Percentiles rank a stretch among this genome's conserved stretches.
Conservation (phyloP, 345 rosid species). For the Zanthoxylum bungeanum region DNA sequence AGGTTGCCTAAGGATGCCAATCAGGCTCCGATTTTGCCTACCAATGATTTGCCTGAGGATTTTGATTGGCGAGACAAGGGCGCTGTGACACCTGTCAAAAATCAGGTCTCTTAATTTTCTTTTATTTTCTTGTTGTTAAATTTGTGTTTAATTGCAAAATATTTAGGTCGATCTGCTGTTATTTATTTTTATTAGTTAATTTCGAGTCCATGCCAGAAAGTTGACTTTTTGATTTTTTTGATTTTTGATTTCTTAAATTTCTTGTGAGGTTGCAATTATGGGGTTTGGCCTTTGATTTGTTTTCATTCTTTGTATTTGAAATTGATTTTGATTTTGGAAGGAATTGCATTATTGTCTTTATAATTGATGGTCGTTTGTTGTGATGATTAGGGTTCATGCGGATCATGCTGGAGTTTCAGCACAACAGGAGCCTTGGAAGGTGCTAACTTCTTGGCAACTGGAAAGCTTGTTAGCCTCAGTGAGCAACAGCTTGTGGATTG, state of each 20-base stretch:
- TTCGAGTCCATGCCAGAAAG: neutral
- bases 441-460: constrained; percentile 84
- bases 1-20: constrained; percentile 73
- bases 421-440: constrained; percentile 97
- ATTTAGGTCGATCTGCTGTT: no score
- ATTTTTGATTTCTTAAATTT: neutral
- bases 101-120: constrained; percentile 48
- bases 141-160: no score
- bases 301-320: neutral
- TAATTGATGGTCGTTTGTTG: constrained; percentile 2
- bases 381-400: constrained; percentile 75
- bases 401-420: constrained; percentile 99
- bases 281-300: neutral
- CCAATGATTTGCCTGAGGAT: constrained; percentile 64
- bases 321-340: neutral
- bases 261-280: neutral
- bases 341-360: neutral
- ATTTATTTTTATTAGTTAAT: neutral
- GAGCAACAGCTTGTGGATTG: constrained; percentile 99
- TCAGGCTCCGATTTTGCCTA: constrained; percentile 83
- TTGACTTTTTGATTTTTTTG: neutral
- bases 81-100: constrained; percentile 73
- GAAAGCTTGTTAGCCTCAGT: constrained; percentile 89
- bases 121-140: neutral
- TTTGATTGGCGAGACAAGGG: constrained; percentile 99